A percentile compares a stretch with the other conserved stretches of the same genome.
These are phyloP conservation scores for Dioscorea dumetorum DNA, from an alignment of 106 monocot genomes.

Conservation along the genomic window DNA sequence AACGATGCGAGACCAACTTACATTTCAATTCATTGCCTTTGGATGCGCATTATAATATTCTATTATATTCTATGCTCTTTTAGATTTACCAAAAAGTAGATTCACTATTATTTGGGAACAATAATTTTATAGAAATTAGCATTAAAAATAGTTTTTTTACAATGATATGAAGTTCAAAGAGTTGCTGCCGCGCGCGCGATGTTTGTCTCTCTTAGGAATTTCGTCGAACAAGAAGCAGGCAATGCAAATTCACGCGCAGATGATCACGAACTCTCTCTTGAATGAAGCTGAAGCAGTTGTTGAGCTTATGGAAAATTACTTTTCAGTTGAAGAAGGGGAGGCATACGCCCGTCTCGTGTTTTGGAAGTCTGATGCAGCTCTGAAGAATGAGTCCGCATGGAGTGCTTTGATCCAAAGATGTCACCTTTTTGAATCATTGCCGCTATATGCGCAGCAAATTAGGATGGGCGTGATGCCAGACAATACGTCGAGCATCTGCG, in stretches of 20 bases:
- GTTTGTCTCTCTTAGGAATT: constrained; percentile 3
- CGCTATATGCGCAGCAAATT: constrained; percentile 13
- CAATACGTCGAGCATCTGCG: constrained; percentile 8
- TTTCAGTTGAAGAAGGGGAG: neutral
- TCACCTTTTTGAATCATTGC: constrained; percentile 10
- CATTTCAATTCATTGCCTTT: too few relatives aligned
- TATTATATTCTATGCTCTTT: too few relatives aligned
- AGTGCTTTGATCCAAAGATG: constrained; percentile 16
- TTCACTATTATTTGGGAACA: too few relatives aligned
- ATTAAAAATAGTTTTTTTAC: too few relatives aligned
- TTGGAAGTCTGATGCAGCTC: too few relatives aligned
- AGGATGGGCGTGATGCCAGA: neutral
- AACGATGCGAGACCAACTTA: too few relatives aligned
- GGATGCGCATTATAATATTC: too few relatives aligned
- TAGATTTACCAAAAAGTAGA: too few relatives aligned
- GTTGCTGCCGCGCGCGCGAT: constrained; percentile 16
- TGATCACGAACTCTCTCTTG: constrained; percentile 18
- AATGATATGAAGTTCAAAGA: neutral
- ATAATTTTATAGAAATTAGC: too few relatives aligned
- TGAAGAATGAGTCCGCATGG: constrained; percentile 3
- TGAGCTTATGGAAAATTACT: constrained; percentile 21
- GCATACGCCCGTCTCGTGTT: too few relatives aligned
- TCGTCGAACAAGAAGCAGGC: constrained; percentile 9
- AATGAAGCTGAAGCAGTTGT: neutral
- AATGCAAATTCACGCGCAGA: constrained; percentile 36